Base-by-base conservation (phyloP, 2,329 filamentous ascomycete species). In the Microsporum audouinii region DNA sequence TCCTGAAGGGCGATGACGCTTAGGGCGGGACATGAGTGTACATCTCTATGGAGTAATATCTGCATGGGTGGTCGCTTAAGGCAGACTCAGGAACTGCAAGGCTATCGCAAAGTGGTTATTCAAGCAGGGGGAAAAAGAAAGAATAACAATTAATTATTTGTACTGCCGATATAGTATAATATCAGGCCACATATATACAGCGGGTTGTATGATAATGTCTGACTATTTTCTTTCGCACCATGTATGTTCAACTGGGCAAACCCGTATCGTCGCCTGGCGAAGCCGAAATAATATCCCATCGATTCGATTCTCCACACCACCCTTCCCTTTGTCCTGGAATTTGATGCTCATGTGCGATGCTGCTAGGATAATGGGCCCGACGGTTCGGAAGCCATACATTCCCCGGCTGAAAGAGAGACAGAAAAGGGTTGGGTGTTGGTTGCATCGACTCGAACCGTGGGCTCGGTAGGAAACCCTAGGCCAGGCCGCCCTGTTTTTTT, bases 131-230 rank as follows among this genome's bases (percentile, higher is more conserved):
- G 14, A 43, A n/a, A 14, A 43, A 43, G 17, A 43, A 41, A 41
- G 2, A 41, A n/a, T 1, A 41, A 41, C 12, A n/a, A 23, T 43
- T 43, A 43, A 43, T n/a, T n/a, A n/a, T 43, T 43, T 47, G 17
- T n/a, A 17, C 27, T 47, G 43, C 43, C 43, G 23, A 47, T 53
- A 33, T 33, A 34, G 17, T 53, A 34, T 53, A 34, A 53, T 53
- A 34, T n/a, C 12, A 53, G 23, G 49, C 27, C 49, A 53, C 49
- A 31, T 53, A 53, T 53, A 53, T 53, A 53, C 49, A 53, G 49
- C 49, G 49, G 49, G 49, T 34, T 31, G 49, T 34, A 33, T 31
- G 49, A 53, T 29, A 34, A 53, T 33, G 49, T 29, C 43, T 47
- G 23, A 47, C 49, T 53, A 31, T 29, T 12, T 51, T 29, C 6